A percentile compares a stretch with the other conserved stretches of the same genome.
Evolutionary conservation across 176 grass and related monocot species (phyloP).

Genomic region (Dendrocalamus sinicus): DNA sequence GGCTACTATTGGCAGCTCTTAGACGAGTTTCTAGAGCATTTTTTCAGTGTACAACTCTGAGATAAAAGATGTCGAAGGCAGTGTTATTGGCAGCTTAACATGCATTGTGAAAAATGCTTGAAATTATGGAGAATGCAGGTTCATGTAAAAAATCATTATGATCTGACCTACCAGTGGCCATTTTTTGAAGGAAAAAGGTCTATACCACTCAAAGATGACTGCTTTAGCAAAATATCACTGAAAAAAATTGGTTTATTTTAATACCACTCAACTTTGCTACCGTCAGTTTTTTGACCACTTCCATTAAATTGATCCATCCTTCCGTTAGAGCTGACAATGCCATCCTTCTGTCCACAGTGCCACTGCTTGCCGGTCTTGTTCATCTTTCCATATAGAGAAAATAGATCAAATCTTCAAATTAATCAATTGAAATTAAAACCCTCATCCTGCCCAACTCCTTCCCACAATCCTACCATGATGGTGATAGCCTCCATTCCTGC

Average conservation of each 20-base stretch:
- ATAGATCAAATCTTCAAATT: too few species aligned
- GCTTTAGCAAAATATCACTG: not conserved
- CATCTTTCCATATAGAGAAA: too few species aligned
- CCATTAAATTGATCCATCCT: too few species aligned
- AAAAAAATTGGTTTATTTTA: not conserved
- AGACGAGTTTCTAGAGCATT: not conserved
- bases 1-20: not conserved
- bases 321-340: too few species aligned
- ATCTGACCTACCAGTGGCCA: not conserved
- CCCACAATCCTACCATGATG: too few species aligned
- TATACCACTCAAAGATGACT: not conserved
- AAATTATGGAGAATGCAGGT: not conserved
- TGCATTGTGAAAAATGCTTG: not conserved
- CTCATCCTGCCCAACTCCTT: too few species aligned
- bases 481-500: too few species aligned
- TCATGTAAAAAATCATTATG: not conserved
- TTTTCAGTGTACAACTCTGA: not conserved
- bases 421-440: too few species aligned
- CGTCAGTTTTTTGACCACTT: too few species aligned
- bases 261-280: not conserved
- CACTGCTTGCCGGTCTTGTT: too few species aligned
- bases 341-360: too few species aligned
- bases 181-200: not conserved
- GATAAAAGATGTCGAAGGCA: conserved; percentile 11
- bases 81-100: not conserved